Base-by-base conservation (phyloP, 208 protist genomes). In the Trichomonas gallinae region DNA sequence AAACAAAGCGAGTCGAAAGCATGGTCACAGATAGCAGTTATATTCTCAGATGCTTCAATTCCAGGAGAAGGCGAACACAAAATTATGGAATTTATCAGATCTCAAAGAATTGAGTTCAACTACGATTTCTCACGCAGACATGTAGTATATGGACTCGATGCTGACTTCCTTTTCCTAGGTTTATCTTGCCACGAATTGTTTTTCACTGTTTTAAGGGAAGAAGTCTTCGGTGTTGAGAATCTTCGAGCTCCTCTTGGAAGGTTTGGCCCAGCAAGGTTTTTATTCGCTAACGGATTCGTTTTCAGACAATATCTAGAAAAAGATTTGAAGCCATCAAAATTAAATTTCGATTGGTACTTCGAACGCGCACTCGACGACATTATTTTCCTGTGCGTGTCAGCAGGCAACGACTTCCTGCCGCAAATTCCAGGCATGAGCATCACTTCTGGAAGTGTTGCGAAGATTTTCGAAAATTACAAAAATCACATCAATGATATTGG, bases 61-160 rank as follows among this genome's bases (percentile, higher is more conserved):
- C 98, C 99, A 17, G 99, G 99, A 8, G 99, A 99, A 98, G 99
- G 99, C 40, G 99, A 99, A 98, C 99, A 99, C 97, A 99, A 99
- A 97, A 99, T 99, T 96, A 99, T 99, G 96, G 98, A 99, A 93
- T 99, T 99, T 97, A 99, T 99, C 96, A 98, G 99, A 85, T 97
- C 97, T 51, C 98, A 98, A 91, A 98, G 99, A 97, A 0, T 89
- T 42, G n/a, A 98, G 96, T 98, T 98, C 0, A 98, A 97, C 23
- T 99, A 99, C 97, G 97, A 99, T 97, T 98, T 99, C 10, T 98
- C 99, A 97, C 98, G 98, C 96, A 98, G 98, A 21, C 99, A 99
- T 98, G 99, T 98, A 97, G 98, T 99, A 97, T 99, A 99, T 98
- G 99, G 99, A 42, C 93, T 98, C 42, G 97, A 98, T 97, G 99